Base-by-base conservation (phyloP, 2,329 filamentous ascomycete species). In the Cladosporium austrohemisphaericum region DNA sequence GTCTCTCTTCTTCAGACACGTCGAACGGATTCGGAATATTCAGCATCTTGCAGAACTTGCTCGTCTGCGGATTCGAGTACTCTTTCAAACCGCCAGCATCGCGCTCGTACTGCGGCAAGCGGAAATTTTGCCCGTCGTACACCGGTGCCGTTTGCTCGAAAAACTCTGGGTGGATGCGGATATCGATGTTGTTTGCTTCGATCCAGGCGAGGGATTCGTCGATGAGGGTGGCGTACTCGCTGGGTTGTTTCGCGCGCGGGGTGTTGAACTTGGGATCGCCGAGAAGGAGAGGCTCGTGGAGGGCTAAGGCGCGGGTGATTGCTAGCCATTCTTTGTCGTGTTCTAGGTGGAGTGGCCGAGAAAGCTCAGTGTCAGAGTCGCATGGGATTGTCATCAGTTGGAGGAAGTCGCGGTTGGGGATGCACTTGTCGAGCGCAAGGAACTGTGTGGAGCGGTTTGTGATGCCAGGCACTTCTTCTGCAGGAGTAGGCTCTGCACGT, bases 241-340 rank as follows among this genome's bases (percentile, higher is more conserved):
- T 78, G 52, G 62, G 57, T n/a, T 52, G 50, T 32, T 65, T 94
- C 82, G 16, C 87, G 10, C 40, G 51, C 6, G 1, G 71, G 0
- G 78, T 68, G 31, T 69, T 67, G 1, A 78, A 76, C 6, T 70
- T 64, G 4, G 74, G 74, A 55, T 85, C 75, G 51, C 88, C 86
- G 29, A 92, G 71, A 1, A 72, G 68, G 2, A 93, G 74, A 23
- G 68, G 61, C 35, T 74, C 60, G 32, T 81, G 76, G 3, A 74
- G 60, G 32, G 86, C 81, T 62, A 97, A 94, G 6, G 83, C 85
- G 33, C 92, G 86, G 10, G 85, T 91, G 55, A 98, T 96, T 33
- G 93, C 86, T 6, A 98, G 82, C 92, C 92, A 98, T 71, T 98
- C 93, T 9, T 84, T 81, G 66, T 98, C 93, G 65, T 98, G 97